Evolutionary conservation across 768 basidiomycete genomes (phyloP).

Genomic region (Pleurotus tuber-regium): DNA sequence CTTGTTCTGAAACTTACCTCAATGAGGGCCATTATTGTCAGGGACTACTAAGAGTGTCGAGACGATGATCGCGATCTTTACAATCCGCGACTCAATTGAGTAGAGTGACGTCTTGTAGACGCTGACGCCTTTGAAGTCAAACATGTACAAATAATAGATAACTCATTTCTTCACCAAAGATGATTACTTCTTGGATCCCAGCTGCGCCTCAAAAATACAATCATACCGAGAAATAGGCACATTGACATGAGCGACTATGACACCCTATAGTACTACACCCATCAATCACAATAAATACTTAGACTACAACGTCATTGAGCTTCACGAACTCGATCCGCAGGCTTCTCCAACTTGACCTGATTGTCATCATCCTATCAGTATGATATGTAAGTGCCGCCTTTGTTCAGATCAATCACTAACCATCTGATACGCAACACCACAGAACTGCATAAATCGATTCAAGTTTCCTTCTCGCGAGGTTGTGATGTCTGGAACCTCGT

Average conservation of each 20-base stretch:
- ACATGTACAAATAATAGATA: constrained; percentile 7
- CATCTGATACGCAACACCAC: constrained; percentile 56
- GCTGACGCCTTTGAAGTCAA: background rate
- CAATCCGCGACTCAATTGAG: too few relatives aligned
- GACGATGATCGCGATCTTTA: background rate
- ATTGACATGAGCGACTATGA: too few relatives aligned
- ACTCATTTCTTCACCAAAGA: too few relatives aligned
- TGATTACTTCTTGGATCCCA: too few relatives aligned
- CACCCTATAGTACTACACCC: too few relatives aligned
- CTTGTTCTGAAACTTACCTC: constrained; percentile 34
- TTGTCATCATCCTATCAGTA: constrained; percentile 10
- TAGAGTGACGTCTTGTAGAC: too few relatives aligned
- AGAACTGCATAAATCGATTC: constrained; percentile 55
- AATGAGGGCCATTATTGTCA: constrained; percentile 48
- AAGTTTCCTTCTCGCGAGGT: constrained; percentile 46
- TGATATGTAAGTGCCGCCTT: background rate
- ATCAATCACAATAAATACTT: too few relatives aligned
- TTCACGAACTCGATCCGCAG: constrained; percentile 3
- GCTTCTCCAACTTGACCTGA: constrained; percentile 4
- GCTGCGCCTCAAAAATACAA: too few relatives aligned
- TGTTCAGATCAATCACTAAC: constrained; percentile 24
- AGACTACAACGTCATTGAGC: too few relatives aligned
- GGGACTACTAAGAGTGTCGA: background rate
- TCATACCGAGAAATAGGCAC: too few relatives aligned
- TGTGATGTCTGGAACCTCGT: constrained; percentile 33